Evolutionary conservation across 2,329 filamentous ascomycete species (phyloP), one percentile per base, ranked within the genome.

Genomic region (Pezicula carpinea): DNA sequence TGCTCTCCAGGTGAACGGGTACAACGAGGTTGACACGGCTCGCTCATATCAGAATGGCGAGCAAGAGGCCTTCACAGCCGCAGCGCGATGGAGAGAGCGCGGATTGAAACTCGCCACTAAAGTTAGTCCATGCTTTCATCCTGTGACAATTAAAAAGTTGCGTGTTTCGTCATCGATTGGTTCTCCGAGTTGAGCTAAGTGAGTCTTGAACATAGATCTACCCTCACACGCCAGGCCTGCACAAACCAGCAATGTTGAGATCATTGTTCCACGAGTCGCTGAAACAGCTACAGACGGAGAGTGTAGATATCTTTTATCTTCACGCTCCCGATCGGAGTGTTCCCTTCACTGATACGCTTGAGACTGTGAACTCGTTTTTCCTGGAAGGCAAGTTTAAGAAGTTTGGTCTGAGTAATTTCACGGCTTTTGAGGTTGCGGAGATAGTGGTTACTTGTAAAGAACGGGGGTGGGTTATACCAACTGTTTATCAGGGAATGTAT

Each of bases 1-100:
- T 63, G 73, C 82, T 53, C 82, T 93, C 64, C 85, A 90, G 64
- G 69, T 73, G n/a, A 76, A 82, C 49, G 88, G 88, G 41, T 90
- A 92, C 69, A 82, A 82, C 60, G 89, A 95, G 62, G 68, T 93
- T 39, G 89, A 95, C 62, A 95, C 89, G 2, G 88, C 89, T 0
- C 79, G 87, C 23, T 64, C 80, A 49, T 95, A 95, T 59, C 69
- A 85, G 8, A 80, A 68, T 41, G 80, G 82, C 43, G 67, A 79
- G 55, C 87, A 93, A 62, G 89, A 95, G 66, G 83, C 77, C 17
- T 92, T 83, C 66, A 89, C 87, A 6, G 73, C 77, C 17, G 73
- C 87, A 55, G 80, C 85, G 6, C 76, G 76, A 41, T 95, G 87
- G 87, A 83, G 87, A 63, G 80, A 88, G 52, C 81, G 86, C 29